Base-by-base conservation (phyloP, 345 rosid species). In the Salix suchowensis region DNA sequence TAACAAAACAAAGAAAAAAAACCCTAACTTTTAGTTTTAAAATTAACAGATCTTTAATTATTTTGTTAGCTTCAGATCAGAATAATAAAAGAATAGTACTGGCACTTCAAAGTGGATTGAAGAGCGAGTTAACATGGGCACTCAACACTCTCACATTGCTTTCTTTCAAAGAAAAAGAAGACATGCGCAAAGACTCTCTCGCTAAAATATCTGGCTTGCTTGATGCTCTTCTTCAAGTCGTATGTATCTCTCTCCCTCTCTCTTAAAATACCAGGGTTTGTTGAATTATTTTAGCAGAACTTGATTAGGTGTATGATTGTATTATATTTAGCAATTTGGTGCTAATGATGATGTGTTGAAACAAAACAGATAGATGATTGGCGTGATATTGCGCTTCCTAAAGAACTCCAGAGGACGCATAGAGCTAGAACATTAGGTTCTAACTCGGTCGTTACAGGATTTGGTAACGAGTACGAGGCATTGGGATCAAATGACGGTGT, bases 41-140 rank as follows among this genome's bases (percentile, higher is more conserved):
- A 14, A 21, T 36, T 7, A n/a, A 32, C 12, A 40, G 19, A 15
- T 21, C 7, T 66, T 50, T 10, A 54, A 44, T 55, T 12, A 28
- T n/a, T 71, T 19, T 37, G 19, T 11, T 77, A 23, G 30, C 15
- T 71, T n/a, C 83, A 91, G 99, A 96, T 77, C 99, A 93, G 84
- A 93, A 92, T 82, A 88, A 89, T 52, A 89, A 83, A 84, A 87
- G 99, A 82, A 91, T 96, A 76, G 99, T 96, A 48, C 87, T 96
- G 74, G 99, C 99, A 5, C 91, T 96, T 39, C 99, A 96, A 79
- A 92, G 99, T 82, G 98, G 99, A 30, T 82, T 96, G 54, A 96
- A 93, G 91, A 93, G 98, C 80, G 99, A 96, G 83, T 78, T 96
- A 72, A 93, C 86, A 60, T 96, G 98, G 99, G 98, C 99, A 5